A percentile compares a stretch with the other conserved stretches of the same genome.
Conservation (phyloP, 768 basidiomycete species). For the Psilocybe tampanensis region DNA sequence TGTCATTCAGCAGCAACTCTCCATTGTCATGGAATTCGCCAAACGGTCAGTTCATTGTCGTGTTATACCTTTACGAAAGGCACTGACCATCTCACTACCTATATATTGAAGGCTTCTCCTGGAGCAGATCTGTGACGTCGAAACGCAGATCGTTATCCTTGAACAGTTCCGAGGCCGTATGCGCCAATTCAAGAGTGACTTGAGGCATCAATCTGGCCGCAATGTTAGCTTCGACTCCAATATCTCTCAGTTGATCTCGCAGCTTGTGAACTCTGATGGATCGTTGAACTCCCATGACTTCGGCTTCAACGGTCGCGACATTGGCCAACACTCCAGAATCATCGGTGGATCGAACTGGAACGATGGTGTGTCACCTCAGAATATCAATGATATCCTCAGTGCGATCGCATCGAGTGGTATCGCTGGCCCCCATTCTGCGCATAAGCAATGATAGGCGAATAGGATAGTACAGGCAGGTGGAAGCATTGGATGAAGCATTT, state of each 20-base stretch:
- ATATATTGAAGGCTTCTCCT: conserved; percentile 48
- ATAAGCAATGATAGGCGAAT: not conserved
- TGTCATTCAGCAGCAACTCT: conserved; percentile 48
- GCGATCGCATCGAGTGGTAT: not conserved
- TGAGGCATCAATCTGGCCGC: conserved; percentile 39
- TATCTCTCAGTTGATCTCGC: conserved; percentile 33
- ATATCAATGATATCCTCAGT: not conserved
- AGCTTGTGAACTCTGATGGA: conserved; percentile 32
- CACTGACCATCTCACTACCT: not conserved
- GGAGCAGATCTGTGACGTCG: conserved; percentile 51
- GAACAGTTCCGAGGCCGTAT: conserved; percentile 44
- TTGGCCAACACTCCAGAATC: conserved; percentile 39
- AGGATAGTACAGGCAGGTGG: not conserved
- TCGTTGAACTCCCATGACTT: conserved; percentile 38
- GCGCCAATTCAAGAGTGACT: conserved; percentile 40
- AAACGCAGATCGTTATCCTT: conserved; percentile 46
- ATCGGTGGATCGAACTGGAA: conserved; percentile 43
- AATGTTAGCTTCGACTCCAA: conserved; percentile 40
- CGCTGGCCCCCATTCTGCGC: no score
- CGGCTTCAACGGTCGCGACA: conserved; percentile 40
- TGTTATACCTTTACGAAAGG: not conserved
- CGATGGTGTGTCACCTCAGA: not conserved
- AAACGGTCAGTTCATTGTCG: conserved; percentile 36
- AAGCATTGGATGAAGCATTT: not conserved
- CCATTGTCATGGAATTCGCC: conserved; percentile 47